phyloP scores from a whole-genome alignment of 768 basidiomycete genomes.

The Boletus rex-veris region DNA sequence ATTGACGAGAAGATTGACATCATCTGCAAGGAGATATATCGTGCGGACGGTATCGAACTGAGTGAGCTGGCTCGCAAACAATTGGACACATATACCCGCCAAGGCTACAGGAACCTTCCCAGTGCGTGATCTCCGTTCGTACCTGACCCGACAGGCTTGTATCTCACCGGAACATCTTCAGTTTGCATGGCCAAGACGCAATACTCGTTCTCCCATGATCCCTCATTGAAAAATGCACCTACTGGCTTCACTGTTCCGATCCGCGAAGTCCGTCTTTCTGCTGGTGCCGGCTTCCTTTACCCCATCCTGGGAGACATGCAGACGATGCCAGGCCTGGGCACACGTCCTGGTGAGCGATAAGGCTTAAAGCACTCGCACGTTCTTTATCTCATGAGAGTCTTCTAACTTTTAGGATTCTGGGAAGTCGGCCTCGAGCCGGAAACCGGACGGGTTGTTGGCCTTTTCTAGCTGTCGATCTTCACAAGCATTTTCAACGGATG shows the following conservation, averaged over 20 bases:
- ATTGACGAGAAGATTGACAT: slow-evolving; percentile 86
- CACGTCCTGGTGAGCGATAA: slow-evolving; percentile 66
- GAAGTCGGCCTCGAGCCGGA: slow-evolving; percentile 80
- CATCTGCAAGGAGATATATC: slow-evolving; percentile 90
- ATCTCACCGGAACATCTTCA: slow-evolving; percentile 26
- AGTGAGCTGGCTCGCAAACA: slow-evolving; percentile 83
- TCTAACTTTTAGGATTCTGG: slow-evolving; percentile 67
- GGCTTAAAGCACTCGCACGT: background rate
- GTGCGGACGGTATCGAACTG: slow-evolving; percentile 86
- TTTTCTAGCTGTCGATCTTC: slow-evolving; percentile 54
- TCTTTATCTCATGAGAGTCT: slow-evolving; percentile 8
- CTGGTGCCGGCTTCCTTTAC: slow-evolving; percentile 94
- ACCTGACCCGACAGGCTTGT: background rate
- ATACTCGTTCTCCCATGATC: slow-evolving; percentile 95
- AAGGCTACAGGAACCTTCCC: slow-evolving; percentile 77
- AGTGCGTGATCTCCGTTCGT: slow-evolving; percentile 46
- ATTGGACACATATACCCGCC: slow-evolving; percentile 86
- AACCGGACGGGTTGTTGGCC: slow-evolving; percentile 77
- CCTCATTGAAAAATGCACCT: slow-evolving; percentile 86
- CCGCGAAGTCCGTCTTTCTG: slow-evolving; percentile 80
- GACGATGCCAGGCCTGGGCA: slow-evolving; percentile 95
- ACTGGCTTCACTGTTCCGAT: slow-evolving; percentile 93
- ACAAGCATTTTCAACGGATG: slow-evolving; percentile 21
- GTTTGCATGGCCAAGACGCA: slow-evolving; percentile 99
- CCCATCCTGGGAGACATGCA: slow-evolving; percentile 96